Base-by-base conservation (phyloP, 2,329 filamentous ascomycete genomes). In the Fonsecaea nubica region DNA sequence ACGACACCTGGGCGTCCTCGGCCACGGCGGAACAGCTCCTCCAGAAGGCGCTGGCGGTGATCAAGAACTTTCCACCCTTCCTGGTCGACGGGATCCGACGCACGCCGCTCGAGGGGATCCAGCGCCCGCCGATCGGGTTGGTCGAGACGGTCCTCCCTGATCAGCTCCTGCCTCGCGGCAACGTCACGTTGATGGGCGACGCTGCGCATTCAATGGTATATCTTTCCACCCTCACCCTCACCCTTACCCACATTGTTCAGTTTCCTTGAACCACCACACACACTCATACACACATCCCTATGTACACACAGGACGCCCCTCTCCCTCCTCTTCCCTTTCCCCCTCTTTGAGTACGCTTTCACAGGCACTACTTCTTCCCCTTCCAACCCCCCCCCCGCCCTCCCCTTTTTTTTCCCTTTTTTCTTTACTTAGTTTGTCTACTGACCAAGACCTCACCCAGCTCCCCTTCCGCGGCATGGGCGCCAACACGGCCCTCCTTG, bases 141-240 rank as follows among this genome's bases (percentile, higher is more conserved):
- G n/a, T 33, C 21, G 58, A 60, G 58, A 60, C 58, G 33, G 42
- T 60, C 0, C 42, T 60, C 8, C 58, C 58, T 15, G 18, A 30
- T 7, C 45, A 52, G 2, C 30, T 12, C 35, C 42, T 60, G 3
- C 58, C 59, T n/a, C 35, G 38, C 30, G 59, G 59, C 15, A 32
- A 33, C 6, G 21, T 62, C 35, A 55, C 59, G 10, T 36, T 62
- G 33, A 33, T 62, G n/a, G 59, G 59, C 38, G 59, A 62, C n/a
- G 59, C 48, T 5, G 59, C 59, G 12, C 59, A 62, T 62, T 54
- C 50, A 5, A 62, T 62, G 59, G 52, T 62, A 60, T 13, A 45
- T 60, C 30, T 32, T 32, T 32, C 30, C 30, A 4, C n/a, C 53
- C 25, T 56, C 33, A 4, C 10, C 15, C 4, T 25, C 21, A 25